Conservation (phyloP, 768 basidiomycete genomes). For the Asterophora lycoperdoides region DNA sequence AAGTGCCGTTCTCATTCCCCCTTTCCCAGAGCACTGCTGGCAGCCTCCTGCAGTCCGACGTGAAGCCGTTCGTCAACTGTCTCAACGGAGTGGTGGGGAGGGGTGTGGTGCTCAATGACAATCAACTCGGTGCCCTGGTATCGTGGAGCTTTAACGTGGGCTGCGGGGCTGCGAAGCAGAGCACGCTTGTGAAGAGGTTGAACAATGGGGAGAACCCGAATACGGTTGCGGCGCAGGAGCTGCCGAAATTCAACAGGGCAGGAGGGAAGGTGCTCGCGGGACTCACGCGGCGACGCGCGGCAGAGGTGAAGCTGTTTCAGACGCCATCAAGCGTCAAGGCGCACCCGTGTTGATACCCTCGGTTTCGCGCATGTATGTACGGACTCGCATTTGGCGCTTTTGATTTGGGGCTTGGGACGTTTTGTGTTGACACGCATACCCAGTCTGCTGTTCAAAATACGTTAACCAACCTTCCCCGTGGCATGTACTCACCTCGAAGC, state of each 20-base stretch:
- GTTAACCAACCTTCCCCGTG: no score
- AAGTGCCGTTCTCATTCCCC: slow-evolving; percentile 23
- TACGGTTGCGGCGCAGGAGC: slow-evolving; percentile 24
- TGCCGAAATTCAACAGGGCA: slow-evolving; percentile 26
- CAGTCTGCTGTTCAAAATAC: no score
- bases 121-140: slow-evolving; percentile 27
- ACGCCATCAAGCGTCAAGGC: slow-evolving; percentile 23
- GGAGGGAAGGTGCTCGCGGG: slow-evolving; percentile 25
- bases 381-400: no score
- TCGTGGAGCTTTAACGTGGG: slow-evolving; percentile 27
- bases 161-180: slow-evolving; percentile 21
- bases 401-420: no score
- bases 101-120: slow-evolving; percentile 24
- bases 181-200: slow-evolving; percentile 25
- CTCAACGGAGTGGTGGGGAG: slow-evolving; percentile 23
- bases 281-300: slow-evolving; percentile 21
- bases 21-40: slow-evolving; percentile 22
- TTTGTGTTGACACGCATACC: no score
- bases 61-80: slow-evolving; percentile 20
- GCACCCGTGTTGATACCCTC: slow-evolving; percentile 18
- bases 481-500: no score
- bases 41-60: slow-evolving; percentile 25
- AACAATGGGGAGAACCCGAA: slow-evolving; percentile 26
- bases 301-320: slow-evolving; percentile 27
- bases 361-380: no score